Evolutionary conservation across 345 rosid species (phyloP).

Genomic region (Hirschfeldia incana): DNA sequence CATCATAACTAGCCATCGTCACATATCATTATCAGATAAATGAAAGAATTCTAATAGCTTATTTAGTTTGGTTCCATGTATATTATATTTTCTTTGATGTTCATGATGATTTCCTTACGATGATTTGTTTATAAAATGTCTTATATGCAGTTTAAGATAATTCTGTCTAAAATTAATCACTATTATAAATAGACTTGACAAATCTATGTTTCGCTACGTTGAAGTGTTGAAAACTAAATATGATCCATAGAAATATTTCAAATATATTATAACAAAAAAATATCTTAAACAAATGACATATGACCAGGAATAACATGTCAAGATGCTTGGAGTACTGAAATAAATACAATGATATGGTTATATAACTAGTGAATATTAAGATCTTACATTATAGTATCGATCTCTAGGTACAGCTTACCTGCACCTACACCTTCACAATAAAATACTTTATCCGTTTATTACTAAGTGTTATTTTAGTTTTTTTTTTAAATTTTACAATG

Average conservation of each 20-base stretch:
- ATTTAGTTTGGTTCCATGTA: conserved; percentile 29
- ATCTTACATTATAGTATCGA: not conserved
- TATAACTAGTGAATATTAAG: not conserved
- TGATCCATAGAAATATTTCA: not conserved
- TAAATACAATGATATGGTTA: not conserved
- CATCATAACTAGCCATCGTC: conserved; percentile 29
- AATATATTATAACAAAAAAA: not conserved
- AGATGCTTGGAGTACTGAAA: not conserved
- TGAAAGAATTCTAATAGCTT: not conserved
- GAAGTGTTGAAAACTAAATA: not conserved
- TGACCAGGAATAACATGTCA: conserved; percentile 1
- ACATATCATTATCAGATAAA: not conserved
- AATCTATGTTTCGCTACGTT: not conserved
- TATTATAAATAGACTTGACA: not conserved
- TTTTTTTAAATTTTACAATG: no score
- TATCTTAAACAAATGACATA: not conserved
- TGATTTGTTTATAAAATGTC: conserved; percentile 26
- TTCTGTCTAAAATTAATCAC: not conserved
- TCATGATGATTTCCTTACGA: conserved; percentile 11
- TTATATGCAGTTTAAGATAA: conserved; percentile 6
- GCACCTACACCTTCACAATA: not conserved
- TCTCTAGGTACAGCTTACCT: not conserved
- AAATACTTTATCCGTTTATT: no score
- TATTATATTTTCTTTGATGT: conserved; percentile 18
- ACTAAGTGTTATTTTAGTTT: no score